These are phyloP conservation scores for Russula abietina DNA, from an alignment of 768 basidiomycete species.

Conservation along the genomic window DNA sequence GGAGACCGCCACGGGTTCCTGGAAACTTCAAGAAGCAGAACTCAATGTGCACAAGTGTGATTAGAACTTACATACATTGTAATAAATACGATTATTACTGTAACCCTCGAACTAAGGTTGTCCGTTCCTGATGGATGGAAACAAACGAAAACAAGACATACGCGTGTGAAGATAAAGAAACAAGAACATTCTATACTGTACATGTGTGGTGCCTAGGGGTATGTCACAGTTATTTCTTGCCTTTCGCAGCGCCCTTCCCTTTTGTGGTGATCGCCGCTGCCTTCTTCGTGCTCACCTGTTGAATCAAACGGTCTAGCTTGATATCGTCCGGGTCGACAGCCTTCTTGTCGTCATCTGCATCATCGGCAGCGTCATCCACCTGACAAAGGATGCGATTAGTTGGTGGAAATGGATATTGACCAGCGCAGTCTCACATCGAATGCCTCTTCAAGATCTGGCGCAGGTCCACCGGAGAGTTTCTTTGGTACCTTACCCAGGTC, in stretches of 20 bases:
- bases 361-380: constrained; percentile 25
- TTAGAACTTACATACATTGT: constrained; percentile 11
- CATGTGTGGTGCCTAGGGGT: neutral
- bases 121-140: neutral
- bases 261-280: neutral
- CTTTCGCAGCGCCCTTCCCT: constrained; percentile 18
- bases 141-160: constrained; percentile 12
- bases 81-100: neutral
- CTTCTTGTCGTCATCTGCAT: constrained; percentile 26
- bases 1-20: neutral
- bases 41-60: neutral
- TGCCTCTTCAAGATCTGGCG: constrained; percentile 89
- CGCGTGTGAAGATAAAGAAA: neutral
- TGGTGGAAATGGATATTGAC: neutral
- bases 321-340: constrained; percentile 26
- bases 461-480: constrained; percentile 66
- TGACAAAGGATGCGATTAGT: constrained; percentile 5
- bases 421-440: constrained; percentile 53
- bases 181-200: neutral
- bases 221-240: constrained; percentile 11
- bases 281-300: constrained; percentile 21
- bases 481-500: constrained; percentile 76
- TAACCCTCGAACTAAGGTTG: constrained; percentile 4
- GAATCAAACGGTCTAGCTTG: constrained; percentile 32
- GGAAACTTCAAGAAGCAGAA: constrained; percentile 6